Evolutionary conservation across 805 yeast species (phyloP).

Genomic region (Maudiozyma turicensis): DNA sequence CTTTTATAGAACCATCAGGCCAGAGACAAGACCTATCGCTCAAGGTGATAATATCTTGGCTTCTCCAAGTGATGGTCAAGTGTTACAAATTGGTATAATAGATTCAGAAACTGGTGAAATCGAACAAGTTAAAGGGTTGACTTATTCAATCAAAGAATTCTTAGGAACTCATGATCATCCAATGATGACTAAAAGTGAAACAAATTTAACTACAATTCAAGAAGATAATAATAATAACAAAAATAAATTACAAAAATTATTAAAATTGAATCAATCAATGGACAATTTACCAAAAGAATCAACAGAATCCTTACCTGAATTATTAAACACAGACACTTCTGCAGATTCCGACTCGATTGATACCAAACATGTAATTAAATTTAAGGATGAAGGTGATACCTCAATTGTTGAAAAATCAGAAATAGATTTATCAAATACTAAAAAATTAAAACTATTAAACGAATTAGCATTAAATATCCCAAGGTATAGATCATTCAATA

Average conservation of each 20-base stretch:
- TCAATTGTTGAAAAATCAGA: constrained; percentile 29
- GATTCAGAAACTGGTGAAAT: constrained; percentile 65
- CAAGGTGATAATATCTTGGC: constrained; percentile 50
- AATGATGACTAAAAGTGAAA: constrained; percentile 22
- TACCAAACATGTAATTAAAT: constrained; percentile 28
- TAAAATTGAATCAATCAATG: constrained; percentile 46
- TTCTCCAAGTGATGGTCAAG: constrained; percentile 90
- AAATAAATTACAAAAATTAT: constrained; percentile 62
- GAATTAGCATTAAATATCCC: constrained; percentile 22
- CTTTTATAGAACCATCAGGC: constrained; percentile 72
- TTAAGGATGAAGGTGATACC: constrained; percentile 63
- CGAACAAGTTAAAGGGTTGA: constrained; percentile 95
- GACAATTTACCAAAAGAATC: neutral
- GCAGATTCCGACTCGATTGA: neutral
- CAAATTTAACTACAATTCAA: constrained; percentile 24
- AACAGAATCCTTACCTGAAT: neutral
- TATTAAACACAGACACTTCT: neutral
- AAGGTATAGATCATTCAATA: constrained; percentile 7
- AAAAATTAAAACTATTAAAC: constrained; percentile 32
- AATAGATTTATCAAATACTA: constrained; percentile 8
- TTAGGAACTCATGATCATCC: constrained; percentile 49
- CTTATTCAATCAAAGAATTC: constrained; percentile 80
- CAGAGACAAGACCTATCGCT: constrained; percentile 71
- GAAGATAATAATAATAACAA: constrained; percentile 38
- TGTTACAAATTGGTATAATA: constrained; percentile 73